Percentiles rank a stretch among this genome's conserved stretches.
phyloP scores from a whole-genome alignment of 106 monocot species.

The Apostasia ramifera region DNA sequence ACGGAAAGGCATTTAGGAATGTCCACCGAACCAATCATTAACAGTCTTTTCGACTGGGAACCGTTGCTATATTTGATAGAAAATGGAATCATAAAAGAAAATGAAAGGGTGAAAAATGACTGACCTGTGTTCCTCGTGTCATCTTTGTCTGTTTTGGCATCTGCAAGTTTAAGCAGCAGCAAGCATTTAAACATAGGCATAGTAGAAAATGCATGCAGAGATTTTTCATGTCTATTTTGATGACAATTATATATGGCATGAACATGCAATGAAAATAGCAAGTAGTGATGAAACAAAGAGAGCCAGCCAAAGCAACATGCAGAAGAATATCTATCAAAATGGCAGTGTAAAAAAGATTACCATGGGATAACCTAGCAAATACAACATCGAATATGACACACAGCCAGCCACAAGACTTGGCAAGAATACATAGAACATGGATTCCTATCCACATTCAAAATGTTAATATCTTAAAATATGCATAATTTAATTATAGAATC shows the following conservation, averaged over 20 bases:
- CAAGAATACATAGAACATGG: no score
- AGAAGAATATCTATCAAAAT: neutral
- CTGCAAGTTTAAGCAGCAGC: conserved; percentile 22
- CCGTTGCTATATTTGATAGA: no score
- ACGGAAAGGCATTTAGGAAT: no score
- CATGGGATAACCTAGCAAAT: neutral
- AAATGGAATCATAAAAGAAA: neutral
- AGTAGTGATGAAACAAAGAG: neutral
- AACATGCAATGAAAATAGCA: neutral
- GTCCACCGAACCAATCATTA: no score
- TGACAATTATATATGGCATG: neutral
- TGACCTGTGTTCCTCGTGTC: conserved; percentile 36
- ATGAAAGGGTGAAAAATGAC: conserved; percentile 2
- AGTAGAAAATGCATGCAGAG: neutral
- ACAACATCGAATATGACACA: neutral
- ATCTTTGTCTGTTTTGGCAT: conserved; percentile 60
- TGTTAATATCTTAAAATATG: no score
- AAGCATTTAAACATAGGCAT: neutral
- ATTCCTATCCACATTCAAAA: no score
- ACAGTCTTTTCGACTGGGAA: no score
- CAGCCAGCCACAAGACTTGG: neutral
- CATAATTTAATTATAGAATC: conserved; percentile 4
- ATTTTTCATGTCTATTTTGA: neutral
- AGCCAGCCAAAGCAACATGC: neutral
- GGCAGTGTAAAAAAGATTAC: neutral